A percentile compares a stretch with the other conserved stretches of the same genome.
Evolutionary conservation across 257 asterid genomes (phyloP).

Genomic region (Solanum chaucha): DNA sequence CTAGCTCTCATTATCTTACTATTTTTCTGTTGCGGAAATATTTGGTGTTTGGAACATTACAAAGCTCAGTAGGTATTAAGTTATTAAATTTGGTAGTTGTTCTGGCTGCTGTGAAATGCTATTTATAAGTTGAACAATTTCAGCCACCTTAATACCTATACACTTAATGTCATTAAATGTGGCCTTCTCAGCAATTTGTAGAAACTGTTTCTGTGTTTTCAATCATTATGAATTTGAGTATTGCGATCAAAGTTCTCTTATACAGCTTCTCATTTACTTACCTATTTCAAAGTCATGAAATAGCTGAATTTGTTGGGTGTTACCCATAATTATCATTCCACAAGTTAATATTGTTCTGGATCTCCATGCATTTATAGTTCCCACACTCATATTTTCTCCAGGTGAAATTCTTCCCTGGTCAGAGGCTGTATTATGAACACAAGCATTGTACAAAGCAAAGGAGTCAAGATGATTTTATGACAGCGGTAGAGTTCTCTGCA

Average conservation of each 20-base stretch:
- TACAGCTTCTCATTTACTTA: neutral
- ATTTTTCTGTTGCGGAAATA: neutral
- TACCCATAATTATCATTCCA: neutral
- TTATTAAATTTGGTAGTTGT: neutral
- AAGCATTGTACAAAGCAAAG: conserved; percentile 51
- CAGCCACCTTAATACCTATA: neutral
- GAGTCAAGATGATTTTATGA: conserved; percentile 35
- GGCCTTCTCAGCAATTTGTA: neutral
- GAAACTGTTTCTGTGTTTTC: neutral
- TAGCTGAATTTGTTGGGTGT: neutral
- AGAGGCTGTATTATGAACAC: conserved; percentile 72
- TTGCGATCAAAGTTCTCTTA: neutral
- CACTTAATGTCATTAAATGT: neutral
- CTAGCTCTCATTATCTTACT: neutral
- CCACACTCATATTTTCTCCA: conserved; percentile 6
- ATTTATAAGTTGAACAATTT: neutral
- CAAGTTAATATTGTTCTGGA: neutral
- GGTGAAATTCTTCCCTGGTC: conserved; percentile 74
- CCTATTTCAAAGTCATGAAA: neutral
- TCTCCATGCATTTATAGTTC: neutral
- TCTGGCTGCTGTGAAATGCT: neutral
- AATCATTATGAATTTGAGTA: neutral
- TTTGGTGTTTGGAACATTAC: neutral
- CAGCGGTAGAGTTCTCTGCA: conserved; percentile 70
- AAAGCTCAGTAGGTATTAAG: neutral